phyloP scores from a whole-genome alignment of 75 land plant species.

The Cryptomeria japonica region DNA sequence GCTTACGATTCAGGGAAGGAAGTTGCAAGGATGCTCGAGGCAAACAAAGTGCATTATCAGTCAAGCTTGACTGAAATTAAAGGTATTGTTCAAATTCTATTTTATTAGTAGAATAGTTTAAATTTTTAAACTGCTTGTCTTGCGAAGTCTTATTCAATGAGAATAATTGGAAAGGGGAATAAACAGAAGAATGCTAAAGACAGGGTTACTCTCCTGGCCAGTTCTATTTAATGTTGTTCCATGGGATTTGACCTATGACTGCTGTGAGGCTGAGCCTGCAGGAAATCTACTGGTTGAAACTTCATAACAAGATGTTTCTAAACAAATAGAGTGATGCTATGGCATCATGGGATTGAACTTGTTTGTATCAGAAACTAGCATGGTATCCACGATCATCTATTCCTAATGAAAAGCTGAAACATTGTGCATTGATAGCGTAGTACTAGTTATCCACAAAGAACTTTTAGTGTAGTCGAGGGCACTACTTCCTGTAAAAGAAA shows the following conservation, averaged over 20 bases:
- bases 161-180: background rate
- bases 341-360: conserved; percentile 1
- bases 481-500: background rate
- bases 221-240: background rate
- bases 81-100: conserved; percentile 32
- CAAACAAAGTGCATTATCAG: conserved; percentile 55
- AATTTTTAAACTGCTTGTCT: background rate
- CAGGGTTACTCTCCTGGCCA: background rate
- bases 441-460: background rate
- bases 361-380: conserved; percentile 1
- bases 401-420: background rate
- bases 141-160: background rate
- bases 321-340: background rate
- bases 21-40: conserved; percentile 83
- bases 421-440: background rate
- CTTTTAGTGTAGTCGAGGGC: background rate
- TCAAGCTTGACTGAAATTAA: conserved; percentile 59
- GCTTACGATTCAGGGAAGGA: conserved; percentile 84
- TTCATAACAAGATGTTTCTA: background rate
- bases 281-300: background rate
- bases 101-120: background rate
- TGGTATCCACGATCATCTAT: background rate
- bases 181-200: background rate
- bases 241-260: background rate
- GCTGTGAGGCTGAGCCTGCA: background rate